Percentiles rank a stretch among this genome's conserved stretches.
Conservation (phyloP, 768 basidiomycete species). For the Obba rivulosa region DNA sequence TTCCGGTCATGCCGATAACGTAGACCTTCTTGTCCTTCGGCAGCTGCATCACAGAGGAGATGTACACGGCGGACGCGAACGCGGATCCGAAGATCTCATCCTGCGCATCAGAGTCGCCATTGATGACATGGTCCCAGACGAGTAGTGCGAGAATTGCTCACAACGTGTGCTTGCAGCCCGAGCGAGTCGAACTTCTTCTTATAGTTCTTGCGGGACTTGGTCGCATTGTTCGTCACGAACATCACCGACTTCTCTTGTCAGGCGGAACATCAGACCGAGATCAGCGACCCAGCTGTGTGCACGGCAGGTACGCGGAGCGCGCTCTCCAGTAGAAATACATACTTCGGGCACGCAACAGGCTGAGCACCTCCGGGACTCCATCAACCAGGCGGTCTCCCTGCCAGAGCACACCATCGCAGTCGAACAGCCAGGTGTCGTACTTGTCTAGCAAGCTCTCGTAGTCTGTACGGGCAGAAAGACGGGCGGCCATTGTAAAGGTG, state of each 20-base stretch:
- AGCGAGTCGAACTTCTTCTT: conserved; percentile 89
- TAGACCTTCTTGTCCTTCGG: conserved; percentile 92
- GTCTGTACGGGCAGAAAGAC: conserved; percentile 17
- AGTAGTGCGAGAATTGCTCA: conserved; percentile 35
- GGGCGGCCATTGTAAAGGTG: conserved; percentile 15
- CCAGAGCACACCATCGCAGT: conserved; percentile 97
- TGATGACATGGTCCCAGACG: background rate
- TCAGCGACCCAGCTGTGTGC: conserved; percentile 1
- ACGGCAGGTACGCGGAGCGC: background rate
- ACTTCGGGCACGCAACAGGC: conserved; percentile 68
- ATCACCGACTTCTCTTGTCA: conserved; percentile 72
- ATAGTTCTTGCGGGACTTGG: conserved; percentile 84
- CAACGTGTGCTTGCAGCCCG: conserved; percentile 78
- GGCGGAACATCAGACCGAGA: background rate
- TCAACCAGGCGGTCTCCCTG: conserved; percentile 75
- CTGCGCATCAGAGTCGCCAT: conserved; percentile 36
- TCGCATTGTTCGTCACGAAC: conserved; percentile 97
- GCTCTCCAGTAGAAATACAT: conserved; percentile 24
- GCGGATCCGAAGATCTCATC: conserved; percentile 97
- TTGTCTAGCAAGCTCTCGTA: conserved; percentile 40
- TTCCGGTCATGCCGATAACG: conserved; percentile 86
- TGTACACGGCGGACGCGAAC: conserved; percentile 77
- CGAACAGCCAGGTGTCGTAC: conserved; percentile 94
- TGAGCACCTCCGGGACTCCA: conserved; percentile 71
- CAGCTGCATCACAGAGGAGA: conserved; percentile 84